Percentiles rank a stretch among this genome's conserved stretches.
Conservation (phyloP, 2,329 filamentous ascomycete genomes). For the Fusarium sp. region DNA sequence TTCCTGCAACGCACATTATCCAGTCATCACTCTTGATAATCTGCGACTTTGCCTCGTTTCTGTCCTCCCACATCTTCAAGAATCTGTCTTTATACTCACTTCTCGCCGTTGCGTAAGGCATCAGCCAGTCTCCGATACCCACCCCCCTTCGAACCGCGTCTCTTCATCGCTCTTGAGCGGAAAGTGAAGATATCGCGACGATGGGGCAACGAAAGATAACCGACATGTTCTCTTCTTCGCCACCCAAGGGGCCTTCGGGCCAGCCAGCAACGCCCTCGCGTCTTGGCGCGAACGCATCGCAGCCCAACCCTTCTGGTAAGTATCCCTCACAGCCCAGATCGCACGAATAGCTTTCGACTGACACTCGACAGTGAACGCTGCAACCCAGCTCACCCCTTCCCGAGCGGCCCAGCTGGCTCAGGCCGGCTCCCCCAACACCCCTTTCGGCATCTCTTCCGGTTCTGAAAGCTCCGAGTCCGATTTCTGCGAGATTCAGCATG, state of each 20-base stretch:
- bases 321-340: neutral
- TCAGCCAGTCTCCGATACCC: neutral
- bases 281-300: neutral
- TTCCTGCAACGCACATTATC: neutral
- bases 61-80: neutral
- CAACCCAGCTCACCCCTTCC: slow-evolving; percentile 3
- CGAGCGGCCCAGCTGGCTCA: neutral
- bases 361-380: neutral
- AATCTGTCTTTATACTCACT: neutral
- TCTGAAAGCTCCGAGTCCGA: slow-evolving; percentile 30
- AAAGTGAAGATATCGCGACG: neutral
- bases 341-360: neutral
- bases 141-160: neutral
- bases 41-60: neutral
- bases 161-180: neutral
- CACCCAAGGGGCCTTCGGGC: neutral
- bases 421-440: slow-evolving; percentile 27
- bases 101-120: neutral
- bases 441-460: slow-evolving; percentile 35
- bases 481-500: slow-evolving; percentile 19
- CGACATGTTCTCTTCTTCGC: slow-evolving; percentile 20
- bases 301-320: neutral
- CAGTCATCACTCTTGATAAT: neutral
- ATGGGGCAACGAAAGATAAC: slow-evolving; percentile 32
- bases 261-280: neutral